Conservation (phyloP, 2,329 filamentous ascomycete genomes). For the Rhexocercosporidium sp. region DNA sequence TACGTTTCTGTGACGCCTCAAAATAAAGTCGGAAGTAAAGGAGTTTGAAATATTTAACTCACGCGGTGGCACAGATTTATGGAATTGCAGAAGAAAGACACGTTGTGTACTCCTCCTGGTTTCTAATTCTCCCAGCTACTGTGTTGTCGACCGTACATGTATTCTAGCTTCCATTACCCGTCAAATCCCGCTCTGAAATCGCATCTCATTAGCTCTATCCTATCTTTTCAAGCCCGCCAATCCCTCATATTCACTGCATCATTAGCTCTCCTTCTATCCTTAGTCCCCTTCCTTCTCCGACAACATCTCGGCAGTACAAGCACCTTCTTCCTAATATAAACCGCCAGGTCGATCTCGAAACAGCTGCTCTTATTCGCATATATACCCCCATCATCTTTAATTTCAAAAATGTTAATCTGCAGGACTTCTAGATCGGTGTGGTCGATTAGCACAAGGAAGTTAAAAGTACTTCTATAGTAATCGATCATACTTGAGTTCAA, state of each 20-base stretch:
- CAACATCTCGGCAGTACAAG: slow-evolving; percentile 50
- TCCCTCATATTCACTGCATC: slow-evolving; percentile 27
- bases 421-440: slow-evolving; percentile 48
- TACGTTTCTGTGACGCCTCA: not conserved
- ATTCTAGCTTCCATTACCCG: not conserved
- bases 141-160: not conserved
- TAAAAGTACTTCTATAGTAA: slow-evolving; percentile 51
- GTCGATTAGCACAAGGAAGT: slow-evolving; percentile 45
- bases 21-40: not conserved
- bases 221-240: slow-evolving; percentile 21
- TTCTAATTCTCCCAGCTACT: not conserved
- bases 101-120: not conserved
- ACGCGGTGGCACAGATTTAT: not conserved
- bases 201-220: slow-evolving; percentile 1
- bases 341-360: slow-evolving; percentile 44
- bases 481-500: slow-evolving; percentile 36
- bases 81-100: not conserved
- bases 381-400: slow-evolving; percentile 46
- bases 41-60: not conserved
- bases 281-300: slow-evolving; percentile 46
- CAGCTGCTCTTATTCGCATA: slow-evolving; percentile 43
- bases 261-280: slow-evolving; percentile 39
- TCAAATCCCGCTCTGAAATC: not conserved
- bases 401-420: slow-evolving; percentile 45
- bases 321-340: slow-evolving; percentile 48